A percentile compares a stretch with the other conserved stretches of the same genome.
Evolutionary conservation across 257 asterid genomes (phyloP).

Genomic region (Agastache rugosa): DNA sequence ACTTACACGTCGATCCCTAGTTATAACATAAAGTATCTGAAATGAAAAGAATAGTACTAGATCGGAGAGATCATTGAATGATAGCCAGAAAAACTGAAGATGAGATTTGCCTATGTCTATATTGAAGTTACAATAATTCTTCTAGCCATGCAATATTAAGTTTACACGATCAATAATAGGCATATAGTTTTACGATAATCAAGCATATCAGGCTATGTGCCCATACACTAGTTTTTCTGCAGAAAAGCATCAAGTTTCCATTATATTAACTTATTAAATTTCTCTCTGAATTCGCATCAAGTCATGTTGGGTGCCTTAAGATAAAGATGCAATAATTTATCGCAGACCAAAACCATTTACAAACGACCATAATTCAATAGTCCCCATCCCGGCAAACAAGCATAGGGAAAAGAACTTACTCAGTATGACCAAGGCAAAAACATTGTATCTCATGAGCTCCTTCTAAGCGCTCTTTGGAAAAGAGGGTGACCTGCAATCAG

Average conservation of each 20-base stretch:
- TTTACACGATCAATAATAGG: too few relatives aligned
- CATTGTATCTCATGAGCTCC: constrained; percentile 92
- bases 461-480: constrained; percentile 70
- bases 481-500: constrained; percentile 68
- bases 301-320: background rate
- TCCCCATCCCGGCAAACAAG: constrained; percentile 8
- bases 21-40: background rate
- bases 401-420: constrained; percentile 53
- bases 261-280: background rate
- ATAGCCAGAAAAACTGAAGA: too few relatives aligned
- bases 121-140: too few relatives aligned
- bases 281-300: background rate
- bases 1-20: background rate
- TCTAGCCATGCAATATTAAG: too few relatives aligned
- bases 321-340: background rate
- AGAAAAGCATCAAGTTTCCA: background rate
- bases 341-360: constrained; percentile 23
- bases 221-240: background rate
- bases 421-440: constrained; percentile 96
- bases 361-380: constrained; percentile 6
- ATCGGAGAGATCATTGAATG: too few relatives aligned
- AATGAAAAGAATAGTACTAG: too few relatives aligned
- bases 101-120: too few relatives aligned
- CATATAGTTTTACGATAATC: background rate
- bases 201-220: background rate